A percentile compares a stretch with the other conserved stretches of the same genome.
phyloP scores from a whole-genome alignment of 140 eudicot species.

The Senecio squalidus region DNA sequence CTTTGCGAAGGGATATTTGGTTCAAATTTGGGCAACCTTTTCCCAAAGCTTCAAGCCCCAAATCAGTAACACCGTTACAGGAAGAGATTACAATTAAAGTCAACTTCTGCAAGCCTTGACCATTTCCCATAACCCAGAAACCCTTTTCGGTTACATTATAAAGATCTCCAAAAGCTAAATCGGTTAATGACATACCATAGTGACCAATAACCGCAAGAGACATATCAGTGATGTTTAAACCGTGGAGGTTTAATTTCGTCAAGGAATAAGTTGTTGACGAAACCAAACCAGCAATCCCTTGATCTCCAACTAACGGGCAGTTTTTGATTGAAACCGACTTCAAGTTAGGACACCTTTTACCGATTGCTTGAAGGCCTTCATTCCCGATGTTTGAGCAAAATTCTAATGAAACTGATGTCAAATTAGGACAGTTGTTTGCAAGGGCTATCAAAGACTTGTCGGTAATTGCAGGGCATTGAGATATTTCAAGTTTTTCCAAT shows the following conservation, averaged over 20 bases:
- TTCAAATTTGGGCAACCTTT: constrained; percentile 59
- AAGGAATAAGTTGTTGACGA: constrained; percentile 39
- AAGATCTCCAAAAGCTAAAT: constrained; percentile 33
- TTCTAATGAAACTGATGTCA: constrained; percentile 44
- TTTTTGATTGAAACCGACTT: constrained; percentile 48
- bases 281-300: constrained; percentile 55
- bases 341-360: constrained; percentile 47
- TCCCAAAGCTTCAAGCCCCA: constrained; percentile 53
- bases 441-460: constrained; percentile 51
- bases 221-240: constrained; percentile 43
- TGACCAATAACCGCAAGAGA: constrained; percentile 79
- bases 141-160: constrained; percentile 62
- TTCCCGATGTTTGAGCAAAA: constrained; percentile 54
- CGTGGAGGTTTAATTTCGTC: constrained; percentile 39
- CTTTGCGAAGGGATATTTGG: constrained; percentile 27
- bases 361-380: constrained; percentile 49
- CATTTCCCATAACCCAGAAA: constrained; percentile 79
- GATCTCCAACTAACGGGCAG: constrained; percentile 60
- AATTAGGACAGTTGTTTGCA: constrained; percentile 48
- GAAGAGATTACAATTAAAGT: constrained; percentile 31
- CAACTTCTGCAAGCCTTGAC: constrained; percentile 61
- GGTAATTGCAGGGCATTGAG: constrained; percentile 44
- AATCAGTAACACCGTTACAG: constrained; percentile 59
- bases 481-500: constrained; percentile 57
- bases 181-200: constrained; percentile 54